A percentile compares a stretch with the other conserved stretches of the same genome.
Evolutionary conservation across 2,329 filamentous ascomycete species (phyloP).

Genomic region (Atkinsonella hypoxylon): DNA sequence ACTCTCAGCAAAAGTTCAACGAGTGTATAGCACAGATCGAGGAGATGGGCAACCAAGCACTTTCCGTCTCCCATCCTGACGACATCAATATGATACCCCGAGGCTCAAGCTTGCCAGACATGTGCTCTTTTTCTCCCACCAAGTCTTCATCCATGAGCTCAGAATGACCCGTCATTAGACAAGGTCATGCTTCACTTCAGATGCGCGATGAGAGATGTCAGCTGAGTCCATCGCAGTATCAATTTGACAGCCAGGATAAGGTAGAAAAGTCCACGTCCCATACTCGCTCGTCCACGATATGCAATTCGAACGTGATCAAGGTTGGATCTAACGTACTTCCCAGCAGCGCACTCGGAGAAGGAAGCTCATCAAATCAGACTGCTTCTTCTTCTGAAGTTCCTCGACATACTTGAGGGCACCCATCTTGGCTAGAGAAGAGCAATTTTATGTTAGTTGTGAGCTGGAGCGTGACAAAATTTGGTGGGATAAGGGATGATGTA

Average conservation of each 20-base stretch:
- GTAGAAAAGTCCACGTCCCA: conserved; percentile 9
- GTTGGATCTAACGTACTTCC: conserved; percentile 67
- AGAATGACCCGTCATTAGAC: background rate
- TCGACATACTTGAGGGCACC: conserved; percentile 99
- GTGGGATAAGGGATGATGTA: background rate
- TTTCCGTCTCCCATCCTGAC: background rate
- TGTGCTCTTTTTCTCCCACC: too few relatives aligned
- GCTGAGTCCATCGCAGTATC: background rate
- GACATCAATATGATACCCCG: background rate
- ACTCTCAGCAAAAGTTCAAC: conserved; percentile 99
- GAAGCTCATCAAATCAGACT: conserved; percentile 99
- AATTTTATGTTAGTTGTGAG: conserved; percentile 1
- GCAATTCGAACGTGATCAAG: conserved; percentile 13
- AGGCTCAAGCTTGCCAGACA: background rate
- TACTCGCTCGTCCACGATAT: conserved; percentile 22
- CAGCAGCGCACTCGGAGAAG: conserved; percentile 99
- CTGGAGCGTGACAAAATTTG: background rate
- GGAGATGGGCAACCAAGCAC: background rate
- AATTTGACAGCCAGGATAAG: conserved; percentile 5
- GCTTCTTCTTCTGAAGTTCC: conserved; percentile 99
- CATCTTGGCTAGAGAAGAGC: conserved; percentile 55
- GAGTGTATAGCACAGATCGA: conserved; percentile 73
- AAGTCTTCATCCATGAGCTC: background rate
- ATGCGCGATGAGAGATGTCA: background rate
- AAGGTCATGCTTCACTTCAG: background rate